Evolutionary conservation across 31 red algal genomes (phyloP).

Genomic region (Endocladia muricata): DNA sequence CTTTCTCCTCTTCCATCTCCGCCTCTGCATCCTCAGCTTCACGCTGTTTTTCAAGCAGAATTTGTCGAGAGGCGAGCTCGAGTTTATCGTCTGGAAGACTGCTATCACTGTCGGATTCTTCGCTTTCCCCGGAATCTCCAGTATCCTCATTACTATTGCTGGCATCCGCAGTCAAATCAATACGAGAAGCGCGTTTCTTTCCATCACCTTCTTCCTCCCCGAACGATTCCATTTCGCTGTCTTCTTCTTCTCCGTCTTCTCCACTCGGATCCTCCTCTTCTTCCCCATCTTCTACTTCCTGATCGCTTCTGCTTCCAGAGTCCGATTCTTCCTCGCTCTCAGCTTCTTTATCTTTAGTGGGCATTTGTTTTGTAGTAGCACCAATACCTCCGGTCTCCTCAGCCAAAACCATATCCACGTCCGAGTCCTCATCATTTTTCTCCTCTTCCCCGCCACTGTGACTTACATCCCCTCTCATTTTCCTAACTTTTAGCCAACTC

Average conservation of each 20-base stretch:
- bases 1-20: slow-evolving; percentile 48
- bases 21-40: slow-evolving; percentile 60
- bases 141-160: slow-evolving; percentile 5
- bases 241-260: slow-evolving; percentile 7
- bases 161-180: neutral
- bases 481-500: slow-evolving; percentile 50
- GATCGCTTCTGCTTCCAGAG: neutral
- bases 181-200: neutral
- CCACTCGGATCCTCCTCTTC: neutral
- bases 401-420: too few relatives aligned
- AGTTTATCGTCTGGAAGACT: slow-evolving; percentile 52
- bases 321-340: neutral
- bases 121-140: slow-evolving; percentile 8
- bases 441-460: neutral
- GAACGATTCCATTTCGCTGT: neutral
- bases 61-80: slow-evolving; percentile 52
- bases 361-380: neutral
- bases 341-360: neutral
- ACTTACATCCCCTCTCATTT: neutral
- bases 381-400: neutral
- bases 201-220: neutral
- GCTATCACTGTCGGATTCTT: slow-evolving; percentile 38
- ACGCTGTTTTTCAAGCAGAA: slow-evolving; percentile 34
- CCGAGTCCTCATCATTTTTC: neutral
- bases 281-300: neutral